Evolutionary conservation across 768 basidiomycete genomes (phyloP).

Genomic region (Tulasnella sp.): DNA sequence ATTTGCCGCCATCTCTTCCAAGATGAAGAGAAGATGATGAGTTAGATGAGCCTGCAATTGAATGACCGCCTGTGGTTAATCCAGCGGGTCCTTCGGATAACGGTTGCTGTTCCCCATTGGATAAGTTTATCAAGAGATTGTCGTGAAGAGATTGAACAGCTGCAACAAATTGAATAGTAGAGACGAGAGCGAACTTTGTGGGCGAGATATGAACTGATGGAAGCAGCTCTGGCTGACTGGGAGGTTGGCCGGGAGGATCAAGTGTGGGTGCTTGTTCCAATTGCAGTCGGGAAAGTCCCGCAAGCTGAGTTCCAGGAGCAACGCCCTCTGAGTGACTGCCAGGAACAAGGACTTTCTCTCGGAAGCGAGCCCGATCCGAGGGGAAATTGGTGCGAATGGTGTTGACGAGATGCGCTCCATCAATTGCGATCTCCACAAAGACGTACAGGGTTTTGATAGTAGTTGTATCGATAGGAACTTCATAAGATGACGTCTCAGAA

Average conservation of each 20-base stretch:
- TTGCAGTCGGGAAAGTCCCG: background rate
- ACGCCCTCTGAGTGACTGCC: constrained; percentile 40
- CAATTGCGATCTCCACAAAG: constrained; percentile 95
- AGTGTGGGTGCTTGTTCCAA: background rate
- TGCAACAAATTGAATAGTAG: constrained; percentile 95
- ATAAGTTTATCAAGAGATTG: constrained; percentile 38
- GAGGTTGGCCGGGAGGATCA: background rate
- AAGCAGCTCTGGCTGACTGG: background rate
- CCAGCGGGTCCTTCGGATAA: background rate
- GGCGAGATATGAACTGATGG: constrained; percentile 13
- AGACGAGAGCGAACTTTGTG: constrained; percentile 83
- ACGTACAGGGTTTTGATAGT: constrained; percentile 91
- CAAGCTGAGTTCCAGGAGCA: constrained; percentile 36
- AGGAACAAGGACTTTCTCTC: constrained; percentile 47
- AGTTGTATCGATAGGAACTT: constrained; percentile 92
- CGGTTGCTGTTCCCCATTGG: background rate
- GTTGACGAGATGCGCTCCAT: constrained; percentile 68
- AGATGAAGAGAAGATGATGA: too few species aligned
- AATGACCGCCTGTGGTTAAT: background rate
- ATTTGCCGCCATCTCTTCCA: constrained; percentile 26
- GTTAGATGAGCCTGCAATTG: too few species aligned
- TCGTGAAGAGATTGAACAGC: constrained; percentile 82
- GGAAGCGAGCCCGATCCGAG: constrained; percentile 55
- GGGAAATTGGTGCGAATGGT: constrained; percentile 89
- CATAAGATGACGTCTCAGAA: background rate